Conservation (phyloP, 441 rosid species). For the Brassica balearica region DNA sequence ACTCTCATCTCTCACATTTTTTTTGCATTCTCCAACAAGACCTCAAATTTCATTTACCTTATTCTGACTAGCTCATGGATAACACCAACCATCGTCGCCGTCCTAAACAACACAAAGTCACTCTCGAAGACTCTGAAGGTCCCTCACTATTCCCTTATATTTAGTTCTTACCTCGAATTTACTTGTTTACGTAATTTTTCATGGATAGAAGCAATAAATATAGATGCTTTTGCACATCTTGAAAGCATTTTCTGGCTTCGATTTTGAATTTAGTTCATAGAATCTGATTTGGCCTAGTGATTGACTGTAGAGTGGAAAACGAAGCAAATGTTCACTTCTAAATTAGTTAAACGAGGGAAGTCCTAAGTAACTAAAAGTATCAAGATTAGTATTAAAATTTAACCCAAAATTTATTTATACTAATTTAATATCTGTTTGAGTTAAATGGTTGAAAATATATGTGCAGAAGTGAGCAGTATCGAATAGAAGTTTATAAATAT, state of each 20-base stretch:
- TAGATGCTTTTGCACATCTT: constrained; percentile 16
- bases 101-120: constrained; percentile 37
- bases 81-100: constrained; percentile 39
- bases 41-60: not conserved
- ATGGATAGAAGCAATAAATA: not conserved
- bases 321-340: not conserved
- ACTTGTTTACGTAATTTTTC: not conserved
- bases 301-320: not conserved
- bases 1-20: constrained; percentile 24
- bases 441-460: too few species aligned
- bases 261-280: not conserved
- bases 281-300: not conserved
- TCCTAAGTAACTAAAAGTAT: not conserved
- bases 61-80: constrained; percentile 43
- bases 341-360: constrained; percentile 4
- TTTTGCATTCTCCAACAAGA: constrained; percentile 24
- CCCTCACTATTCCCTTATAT: constrained; percentile 2
- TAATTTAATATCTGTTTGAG: too few species aligned
- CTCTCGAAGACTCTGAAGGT: constrained; percentile 56
- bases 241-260: not conserved
- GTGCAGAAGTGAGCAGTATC: too few species aligned
- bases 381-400: not conserved
- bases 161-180: not conserved
- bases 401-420: not conserved
- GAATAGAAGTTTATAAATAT: too few species aligned